Evolutionary conservation across 2,329 filamentous ascomycete genomes (phyloP), one percentile per base, ranked within the genome.

Genomic region (Aureobasidium musti): DNA sequence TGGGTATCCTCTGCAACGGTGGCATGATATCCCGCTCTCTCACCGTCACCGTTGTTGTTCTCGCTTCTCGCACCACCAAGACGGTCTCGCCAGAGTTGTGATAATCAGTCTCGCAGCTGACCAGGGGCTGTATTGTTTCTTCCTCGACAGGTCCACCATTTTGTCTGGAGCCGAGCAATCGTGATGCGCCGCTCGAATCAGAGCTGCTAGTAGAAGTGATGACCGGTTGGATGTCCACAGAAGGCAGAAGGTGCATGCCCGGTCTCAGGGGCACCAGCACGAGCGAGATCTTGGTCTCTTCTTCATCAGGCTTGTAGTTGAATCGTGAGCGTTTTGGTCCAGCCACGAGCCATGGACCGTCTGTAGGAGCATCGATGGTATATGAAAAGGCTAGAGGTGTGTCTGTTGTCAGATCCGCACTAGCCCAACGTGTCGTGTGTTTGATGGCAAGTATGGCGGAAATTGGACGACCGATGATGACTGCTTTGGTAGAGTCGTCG

Each of bases 301-400:
- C 63, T 17, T 68, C 63, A 4, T 66, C 67, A 6, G 69, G 30
- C 72, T 75, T 73, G 3, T 77, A 86, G 7, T 84, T 84, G 73
- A 97, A 96, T 73, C 91, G 90, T 0, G 89, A 91, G 70, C 91
- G 90, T 57, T 91, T 85, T 50, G 89, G 87, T 0, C 93, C 94
- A 26, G 92, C 93, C 3, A 98, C 81, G 1, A 97, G 85, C 94
- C 94, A 98, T 0, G 86, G 83, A 45, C 94, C 92, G 1, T 37
- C 85, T 80, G 19, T 88, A 86, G 0, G 89, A 89, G 17, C 87
- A 86, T 26, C 98, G 82, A 71, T 97, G 93, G 77, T 95, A 96
- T 70, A 89, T 87, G 73, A 96, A 96, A 74, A 74, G 47, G 71
- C 68, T 26, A 71, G 68, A 66, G 70, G 35, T 41, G 74, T 69